Evolutionary conservation across 164 flowering plant genomes (phyloP).

Genomic region (Taxillus chinensis): DNA sequence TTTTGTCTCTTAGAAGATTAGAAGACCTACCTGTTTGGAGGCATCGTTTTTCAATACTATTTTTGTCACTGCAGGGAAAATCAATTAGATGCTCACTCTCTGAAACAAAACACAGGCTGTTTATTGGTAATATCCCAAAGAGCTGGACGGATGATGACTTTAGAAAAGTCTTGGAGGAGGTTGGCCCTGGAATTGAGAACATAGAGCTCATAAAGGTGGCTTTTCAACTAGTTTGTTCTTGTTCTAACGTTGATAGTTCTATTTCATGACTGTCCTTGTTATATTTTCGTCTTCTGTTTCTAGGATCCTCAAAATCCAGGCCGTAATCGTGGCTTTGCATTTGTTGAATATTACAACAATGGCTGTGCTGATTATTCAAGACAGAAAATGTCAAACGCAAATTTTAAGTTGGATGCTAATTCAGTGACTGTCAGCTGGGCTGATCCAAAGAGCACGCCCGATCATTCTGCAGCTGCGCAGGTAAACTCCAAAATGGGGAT

Average conservation of each 20-base stretch:
- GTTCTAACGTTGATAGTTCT: not conserved
- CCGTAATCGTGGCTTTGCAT: constrained; percentile 95
- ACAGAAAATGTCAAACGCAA: constrained; percentile 62
- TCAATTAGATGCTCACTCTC: constrained; percentile 72
- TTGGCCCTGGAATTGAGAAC: constrained; percentile 81
- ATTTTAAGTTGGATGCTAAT: constrained; percentile 77
- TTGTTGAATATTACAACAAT: constrained; percentile 85
- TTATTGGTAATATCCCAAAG: constrained; percentile 96
- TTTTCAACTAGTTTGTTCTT: constrained; percentile 3
- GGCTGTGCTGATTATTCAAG: constrained; percentile 98
- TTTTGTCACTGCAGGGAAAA: constrained; percentile 57
- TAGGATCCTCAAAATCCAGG: constrained; percentile 85
- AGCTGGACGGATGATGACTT: constrained; percentile 76
- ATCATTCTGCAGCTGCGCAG: constrained; percentile 78
- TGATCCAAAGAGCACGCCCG: constrained; percentile 72
- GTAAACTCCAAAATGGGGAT: constrained; percentile 23
- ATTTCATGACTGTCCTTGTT: not conserved
- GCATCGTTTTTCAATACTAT: constrained; percentile 3
- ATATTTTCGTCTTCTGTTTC: constrained; percentile 8
- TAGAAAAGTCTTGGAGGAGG: constrained; percentile 51
- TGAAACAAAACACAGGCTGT: constrained; percentile 78
- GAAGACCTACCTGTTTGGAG: not conserved
- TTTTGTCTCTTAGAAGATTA: too few species aligned
- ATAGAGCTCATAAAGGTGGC: constrained; percentile 85
- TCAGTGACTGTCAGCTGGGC: constrained; percentile 93